Evolutionary conservation across 1,284 basidiomycete species (phyloP), one percentile per base, ranked within the genome.

Genomic region (Austroboletus novae-zelandiae): DNA sequence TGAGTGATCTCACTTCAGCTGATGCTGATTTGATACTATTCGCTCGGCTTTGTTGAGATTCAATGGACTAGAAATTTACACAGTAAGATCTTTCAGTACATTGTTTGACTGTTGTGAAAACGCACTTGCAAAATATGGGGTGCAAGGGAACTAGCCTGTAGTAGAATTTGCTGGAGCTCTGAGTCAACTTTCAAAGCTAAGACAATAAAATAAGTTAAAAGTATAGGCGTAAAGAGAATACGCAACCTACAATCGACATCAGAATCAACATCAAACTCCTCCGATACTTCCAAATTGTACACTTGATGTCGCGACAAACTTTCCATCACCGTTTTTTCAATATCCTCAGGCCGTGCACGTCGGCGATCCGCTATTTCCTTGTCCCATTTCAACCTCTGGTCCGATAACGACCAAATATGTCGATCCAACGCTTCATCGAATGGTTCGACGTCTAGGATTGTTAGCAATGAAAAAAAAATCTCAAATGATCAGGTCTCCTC

Each of bases 371-470:
- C 83, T 34, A 88, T 75, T 39, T 79, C 76, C 50, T 80, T 81
- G 58, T 88, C 81, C 79, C 80, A 87, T 54, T 81, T 76, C 40
- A 89, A 68, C 15, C 80, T 71, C 51, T 87, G 85, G 47, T 83
- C 78, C 40, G 83, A 80, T 15, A 89, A 66, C 2, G 82, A 81
- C 81, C 83, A 88, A 41, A 90, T 83, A 32, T 79, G 77, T 48
- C 86, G 73, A 61, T 91, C 89, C 35, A 91, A 75, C 1, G 78
- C 80, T 66, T 93, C 90, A 61, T 93, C 89, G 61, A 91, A 93
- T 6, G 81, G 77, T 60, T 91, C 88, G 52, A 80, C 79, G 23
- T 86, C 87, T 89, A 57, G 13, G 32, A 9, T 35, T 30, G 34
- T 59, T 10, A 64, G 45, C 5, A 36, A 42, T 29, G 29, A 11